phyloP scores from a whole-genome alignment of 2,329 filamentous ascomycete genomes.

The Ramularia endophylla region DNA sequence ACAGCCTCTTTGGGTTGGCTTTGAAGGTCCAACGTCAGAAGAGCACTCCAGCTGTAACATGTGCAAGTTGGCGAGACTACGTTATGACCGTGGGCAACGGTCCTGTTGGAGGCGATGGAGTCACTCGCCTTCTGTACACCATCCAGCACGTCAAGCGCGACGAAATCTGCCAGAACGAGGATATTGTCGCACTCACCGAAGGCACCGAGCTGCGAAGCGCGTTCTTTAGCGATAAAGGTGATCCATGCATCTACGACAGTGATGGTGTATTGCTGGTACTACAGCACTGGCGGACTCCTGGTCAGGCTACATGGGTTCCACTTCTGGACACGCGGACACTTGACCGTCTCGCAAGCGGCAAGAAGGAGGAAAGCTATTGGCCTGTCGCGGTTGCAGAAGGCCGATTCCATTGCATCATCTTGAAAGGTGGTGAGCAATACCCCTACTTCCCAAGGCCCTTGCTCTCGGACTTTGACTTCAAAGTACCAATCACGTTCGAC shows the following conservation, averaged over 20 bases:
- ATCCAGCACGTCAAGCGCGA: conserved; percentile 94
- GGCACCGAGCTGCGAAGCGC: conserved; percentile 69
- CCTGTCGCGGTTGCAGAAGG: conserved; percentile 87
- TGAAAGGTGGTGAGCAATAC: conserved; percentile 90
- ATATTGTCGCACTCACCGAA: conserved; percentile 76
- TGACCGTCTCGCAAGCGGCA: conserved; percentile 72
- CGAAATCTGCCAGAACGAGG: conserved; percentile 90
- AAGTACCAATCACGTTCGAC: conserved; percentile 64
- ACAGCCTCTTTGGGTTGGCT: conserved; percentile 86
- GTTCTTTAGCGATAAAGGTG: conserved; percentile 90
- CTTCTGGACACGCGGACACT: conserved; percentile 84
- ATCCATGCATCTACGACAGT: conserved; percentile 94
- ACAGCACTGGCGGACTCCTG: conserved; percentile 81
- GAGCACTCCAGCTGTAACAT: conserved; percentile 82
- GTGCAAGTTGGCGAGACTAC: conserved; percentile 91
- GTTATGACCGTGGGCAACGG: conserved; percentile 96
- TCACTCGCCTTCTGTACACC: conserved; percentile 74
- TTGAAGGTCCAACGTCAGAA: conserved; percentile 88
- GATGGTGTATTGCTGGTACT: conserved; percentile 82
- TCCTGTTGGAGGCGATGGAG: conserved; percentile 70
- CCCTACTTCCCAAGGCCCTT: conserved; percentile 88
- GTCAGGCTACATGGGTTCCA: conserved; percentile 85
- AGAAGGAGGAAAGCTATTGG: conserved; percentile 88
- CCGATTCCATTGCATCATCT: conserved; percentile 97
- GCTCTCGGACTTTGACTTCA: conserved; percentile 89